phyloP scores from a whole-genome alignment of 306 rosid genomes.

The Acacia crassicarpa region DNA sequence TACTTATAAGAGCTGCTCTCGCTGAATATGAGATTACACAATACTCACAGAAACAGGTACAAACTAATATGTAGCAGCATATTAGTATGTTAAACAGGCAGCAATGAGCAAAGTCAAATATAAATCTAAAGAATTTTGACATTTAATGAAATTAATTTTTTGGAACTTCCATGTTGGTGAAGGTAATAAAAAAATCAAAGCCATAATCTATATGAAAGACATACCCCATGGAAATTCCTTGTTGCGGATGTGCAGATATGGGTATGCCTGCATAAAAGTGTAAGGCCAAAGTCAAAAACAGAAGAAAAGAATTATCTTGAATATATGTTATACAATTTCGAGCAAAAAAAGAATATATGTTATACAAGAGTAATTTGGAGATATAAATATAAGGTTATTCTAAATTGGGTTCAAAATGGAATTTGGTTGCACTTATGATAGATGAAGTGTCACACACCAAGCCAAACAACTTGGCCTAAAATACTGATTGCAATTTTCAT shows the following conservation, averaged over 20 bases:
- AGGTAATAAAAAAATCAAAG: constrained; percentile 22
- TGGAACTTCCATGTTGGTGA: not conserved
- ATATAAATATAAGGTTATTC: not conserved
- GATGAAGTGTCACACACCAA: not conserved
- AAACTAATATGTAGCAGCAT: not conserved
- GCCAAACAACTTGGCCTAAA: not conserved
- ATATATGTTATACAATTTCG: no score
- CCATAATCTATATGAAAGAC: constrained; percentile 13
- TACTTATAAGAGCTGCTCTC: not conserved
- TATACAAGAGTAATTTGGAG: not conserved
- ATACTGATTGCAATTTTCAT: not conserved
- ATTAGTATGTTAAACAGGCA: not conserved
- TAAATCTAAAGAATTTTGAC: constrained; percentile 1
- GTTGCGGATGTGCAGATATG: constrained; percentile 79
- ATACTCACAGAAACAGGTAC: not conserved
- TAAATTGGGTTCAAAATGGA: not conserved
- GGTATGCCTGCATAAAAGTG: constrained; percentile 39
- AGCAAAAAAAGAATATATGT: no score
- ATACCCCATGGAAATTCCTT: constrained; percentile 99
- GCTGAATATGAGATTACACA: not conserved
- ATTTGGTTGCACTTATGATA: not conserved
- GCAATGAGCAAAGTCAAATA: not conserved
- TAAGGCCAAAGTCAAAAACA: not conserved
- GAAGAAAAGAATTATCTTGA: not conserved
- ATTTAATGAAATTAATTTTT: not conserved